A percentile compares a stretch with the other conserved stretches of the same genome.
phyloP scores from a whole-genome alignment of 345 rosid genomes.

The Lepidium sativum region DNA sequence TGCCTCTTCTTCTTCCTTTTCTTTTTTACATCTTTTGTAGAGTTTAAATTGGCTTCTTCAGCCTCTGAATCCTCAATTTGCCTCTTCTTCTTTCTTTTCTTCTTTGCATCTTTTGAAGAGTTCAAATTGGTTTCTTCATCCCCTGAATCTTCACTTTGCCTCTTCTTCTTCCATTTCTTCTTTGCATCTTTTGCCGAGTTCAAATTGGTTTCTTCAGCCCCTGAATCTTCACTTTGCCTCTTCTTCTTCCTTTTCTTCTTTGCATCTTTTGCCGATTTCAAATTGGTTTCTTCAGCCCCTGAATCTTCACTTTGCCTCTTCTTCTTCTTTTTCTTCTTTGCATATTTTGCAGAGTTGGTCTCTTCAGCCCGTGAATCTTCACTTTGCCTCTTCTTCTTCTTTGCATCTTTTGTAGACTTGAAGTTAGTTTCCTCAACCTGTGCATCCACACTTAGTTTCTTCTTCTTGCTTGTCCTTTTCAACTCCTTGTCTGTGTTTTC shows the following conservation, averaged over 20 bases:
- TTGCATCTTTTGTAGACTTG: no score
- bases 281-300: neutral
- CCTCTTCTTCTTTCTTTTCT: conserved; percentile 1
- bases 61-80: neutral
- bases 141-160: neutral
- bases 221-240: neutral
- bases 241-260: neutral
- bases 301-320: neutral
- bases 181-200: no score
- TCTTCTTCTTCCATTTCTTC: neutral
- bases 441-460: neutral
- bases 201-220: neutral
- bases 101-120: neutral
- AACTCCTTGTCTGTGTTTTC: neutral
- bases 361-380: neutral
- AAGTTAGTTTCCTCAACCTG: no score
- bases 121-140: neutral
- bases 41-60: neutral
- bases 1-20: conserved; percentile 16
- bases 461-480: conserved; percentile 6
- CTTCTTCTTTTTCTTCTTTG: neutral
- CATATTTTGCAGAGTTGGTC: neutral
- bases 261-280: neutral
- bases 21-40: neutral
- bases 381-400: no score